Evolutionary conservation across 2,329 filamentous ascomycete genomes (phyloP), one percentile per base, ranked within the genome.

Genomic region (Colletotrichum caudatum): DNA sequence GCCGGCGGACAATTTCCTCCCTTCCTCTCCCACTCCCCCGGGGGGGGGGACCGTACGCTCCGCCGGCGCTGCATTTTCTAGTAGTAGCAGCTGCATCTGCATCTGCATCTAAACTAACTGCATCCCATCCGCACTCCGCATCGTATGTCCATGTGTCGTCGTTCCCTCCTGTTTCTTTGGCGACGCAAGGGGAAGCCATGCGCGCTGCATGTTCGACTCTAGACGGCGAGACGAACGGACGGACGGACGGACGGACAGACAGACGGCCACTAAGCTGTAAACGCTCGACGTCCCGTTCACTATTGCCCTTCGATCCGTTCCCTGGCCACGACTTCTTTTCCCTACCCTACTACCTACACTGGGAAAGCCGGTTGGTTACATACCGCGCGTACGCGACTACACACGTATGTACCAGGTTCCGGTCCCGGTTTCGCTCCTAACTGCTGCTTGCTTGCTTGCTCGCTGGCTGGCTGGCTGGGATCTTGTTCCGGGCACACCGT

Each of bases 391-490:
- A 29, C 29, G 29, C 29, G 29, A 29, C 29, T 29, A 29, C 35
- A 37, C 46, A 7, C 20, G 5, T 5, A n/a, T 23, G 46, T 23
- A 23, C 62, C 62, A 53, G 51, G 46, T 18, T 35, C 54, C 37
- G 16, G 66, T 48, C 54, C 53, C 35, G 61, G 66, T 64, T 35
- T 46, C 61, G 46, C 35, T 64, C 26, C 62, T 41, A 33, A 16
- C 33, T 37, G n/a, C 53, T 65, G 44, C 66, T n/a, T n/a, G n/a
- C n/a, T n/a, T n/a, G n/a, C n/a, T n/a, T n/a, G n/a, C n/a, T n/a
- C n/a, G n/a, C n/a, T n/a, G n/a, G n/a, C n/a, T n/a, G n/a, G n/a
- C n/a, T n/a, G n/a, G n/a, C n/a, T 65, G 44, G 33, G 50, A 33
- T 53, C 44, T 44, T 9, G 29, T 18, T 7, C 20, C 37, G 33